phyloP scores from a whole-genome alignment of 768 basidiomycete genomes.

The Lactifluus pinguis region DNA sequence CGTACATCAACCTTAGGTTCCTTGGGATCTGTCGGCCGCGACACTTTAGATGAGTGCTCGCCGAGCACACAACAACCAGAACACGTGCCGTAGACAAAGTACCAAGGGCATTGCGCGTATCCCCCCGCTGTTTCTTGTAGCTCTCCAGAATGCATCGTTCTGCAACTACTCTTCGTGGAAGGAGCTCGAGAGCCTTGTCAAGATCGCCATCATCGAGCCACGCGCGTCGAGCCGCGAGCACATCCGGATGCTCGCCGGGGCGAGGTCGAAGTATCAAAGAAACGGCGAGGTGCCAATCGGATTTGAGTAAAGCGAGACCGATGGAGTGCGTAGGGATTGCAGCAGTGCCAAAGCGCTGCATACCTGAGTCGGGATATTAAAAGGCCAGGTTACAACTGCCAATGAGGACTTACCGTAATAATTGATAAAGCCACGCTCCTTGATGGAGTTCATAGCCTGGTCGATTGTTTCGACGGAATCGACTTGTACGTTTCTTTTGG shows the following conservation, averaged over 20 bases:
- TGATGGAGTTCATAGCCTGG: slow-evolving; percentile 65
- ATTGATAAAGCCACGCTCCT: slow-evolving; percentile 88
- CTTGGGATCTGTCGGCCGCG: slow-evolving; percentile 66
- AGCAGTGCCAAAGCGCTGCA: slow-evolving; percentile 98
- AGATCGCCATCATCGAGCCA: slow-evolving; percentile 82
- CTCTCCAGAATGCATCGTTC: slow-evolving; percentile 89
- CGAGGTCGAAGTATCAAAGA: slow-evolving; percentile 73
- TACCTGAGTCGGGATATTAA: slow-evolving; percentile 42
- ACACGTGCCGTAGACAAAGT: slow-evolving; percentile 71
- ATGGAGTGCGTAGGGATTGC: slow-evolving; percentile 93
- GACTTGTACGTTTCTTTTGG: slow-evolving; percentile 70
- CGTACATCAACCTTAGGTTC: slow-evolving; percentile 93
- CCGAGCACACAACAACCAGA: background rate
- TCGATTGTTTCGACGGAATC: slow-evolving; percentile 67
- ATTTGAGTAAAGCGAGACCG: slow-evolving; percentile 80
- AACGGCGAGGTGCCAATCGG: slow-evolving; percentile 85
- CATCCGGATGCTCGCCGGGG: slow-evolving; percentile 89
- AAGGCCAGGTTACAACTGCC: background rate
- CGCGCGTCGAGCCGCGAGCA: slow-evolving; percentile 71
- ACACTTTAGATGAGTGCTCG: background rate
- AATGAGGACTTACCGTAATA: slow-evolving; percentile 65
- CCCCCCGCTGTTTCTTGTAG: slow-evolving; percentile 71
- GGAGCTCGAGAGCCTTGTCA: slow-evolving; percentile 69
- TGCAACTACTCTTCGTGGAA: slow-evolving; percentile 89
- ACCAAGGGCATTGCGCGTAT: slow-evolving; percentile 77